Conservation (phyloP, 768 basidiomycete genomes). For the Lentinus tigrinus region DNA sequence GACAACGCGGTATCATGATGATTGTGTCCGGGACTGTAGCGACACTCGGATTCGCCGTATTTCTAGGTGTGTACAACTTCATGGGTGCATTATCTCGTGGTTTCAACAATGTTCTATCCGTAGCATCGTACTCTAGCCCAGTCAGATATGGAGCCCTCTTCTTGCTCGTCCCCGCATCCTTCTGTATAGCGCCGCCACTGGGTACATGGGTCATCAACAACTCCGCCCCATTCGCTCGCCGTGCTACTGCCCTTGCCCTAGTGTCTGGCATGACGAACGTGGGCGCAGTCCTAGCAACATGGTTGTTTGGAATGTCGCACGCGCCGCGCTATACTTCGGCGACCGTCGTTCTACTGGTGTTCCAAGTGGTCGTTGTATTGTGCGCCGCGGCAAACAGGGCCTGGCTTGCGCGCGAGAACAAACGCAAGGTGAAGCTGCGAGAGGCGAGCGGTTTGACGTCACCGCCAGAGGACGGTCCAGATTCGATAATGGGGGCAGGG, state of each 20-base stretch:
- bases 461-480: too few relatives aligned
- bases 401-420: neutral
- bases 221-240: slow-evolving; percentile 50
- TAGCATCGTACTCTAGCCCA: slow-evolving; percentile 33
- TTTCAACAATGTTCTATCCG: neutral
- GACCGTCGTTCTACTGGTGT: neutral
- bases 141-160: slow-evolving; percentile 57
- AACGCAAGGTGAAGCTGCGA: neutral
- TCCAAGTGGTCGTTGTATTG: neutral
- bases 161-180: slow-evolving; percentile 51
- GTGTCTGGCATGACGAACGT: slow-evolving; percentile 57
- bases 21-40: slow-evolving; percentile 44
- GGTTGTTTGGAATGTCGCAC: slow-evolving; percentile 45
- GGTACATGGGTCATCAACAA: slow-evolving; percentile 65
- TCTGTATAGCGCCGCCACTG: slow-evolving; percentile 49
- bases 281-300: slow-evolving; percentile 60
- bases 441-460: neutral
- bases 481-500: too few relatives aligned
- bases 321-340: neutral
- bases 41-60: slow-evolving; percentile 53
- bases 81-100: neutral
- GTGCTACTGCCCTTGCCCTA: slow-evolving; percentile 59
- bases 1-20: slow-evolving; percentile 45
- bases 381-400: neutral
- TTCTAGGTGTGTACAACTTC: slow-evolving; percentile 40